phyloP scores from a whole-genome alignment of 2,329 filamentous ascomycete genomes.

The Neoarthrinium moseri region DNA sequence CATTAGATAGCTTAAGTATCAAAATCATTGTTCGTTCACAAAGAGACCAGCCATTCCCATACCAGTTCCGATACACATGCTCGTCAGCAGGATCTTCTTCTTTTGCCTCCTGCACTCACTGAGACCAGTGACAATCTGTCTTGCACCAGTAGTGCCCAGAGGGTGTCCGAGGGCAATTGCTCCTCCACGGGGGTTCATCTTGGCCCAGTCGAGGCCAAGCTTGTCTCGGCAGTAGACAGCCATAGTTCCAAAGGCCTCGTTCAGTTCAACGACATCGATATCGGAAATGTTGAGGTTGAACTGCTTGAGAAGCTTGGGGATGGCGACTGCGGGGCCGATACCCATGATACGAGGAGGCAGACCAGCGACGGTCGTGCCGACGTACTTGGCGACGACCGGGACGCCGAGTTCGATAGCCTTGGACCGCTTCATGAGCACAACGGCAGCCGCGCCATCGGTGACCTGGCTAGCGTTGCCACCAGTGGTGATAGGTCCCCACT shows the following conservation, averaged over 20 bases:
- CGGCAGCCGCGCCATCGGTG: slow-evolving; percentile 86
- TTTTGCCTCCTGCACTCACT: slow-evolving; percentile 80
- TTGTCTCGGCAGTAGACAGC: slow-evolving; percentile 85
- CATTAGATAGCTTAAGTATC: no score
- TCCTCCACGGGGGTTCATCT: slow-evolving; percentile 80
- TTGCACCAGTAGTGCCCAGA: slow-evolving; percentile 72
- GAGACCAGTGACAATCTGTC: slow-evolving; percentile 86
- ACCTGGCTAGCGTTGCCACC: slow-evolving; percentile 94
- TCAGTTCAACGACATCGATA: slow-evolving; percentile 88
- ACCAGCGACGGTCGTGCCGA: slow-evolving; percentile 86
- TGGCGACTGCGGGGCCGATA: slow-evolving; percentile 74
- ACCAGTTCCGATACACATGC: slow-evolving; percentile 79
- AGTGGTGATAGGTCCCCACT: slow-evolving; percentile 83
- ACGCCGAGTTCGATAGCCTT: slow-evolving; percentile 83
- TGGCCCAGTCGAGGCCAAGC: slow-evolving; percentile 68
- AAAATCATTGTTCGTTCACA: slow-evolving; percentile 53
- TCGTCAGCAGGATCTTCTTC: slow-evolving; percentile 89
- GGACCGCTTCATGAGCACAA: slow-evolving; percentile 92
- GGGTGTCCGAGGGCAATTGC: slow-evolving; percentile 84
- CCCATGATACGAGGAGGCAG: slow-evolving; percentile 95
- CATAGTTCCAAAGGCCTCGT: slow-evolving; percentile 98
- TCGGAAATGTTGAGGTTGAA: slow-evolving; percentile 77
- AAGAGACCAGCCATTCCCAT: slow-evolving; percentile 69
- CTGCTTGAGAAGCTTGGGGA: slow-evolving; percentile 80
- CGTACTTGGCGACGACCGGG: slow-evolving; percentile 92